These are phyloP conservation scores for Sclerotinia borealis DNA, from an alignment of 2,329 filamentous ascomycete species.

Conservation along the genomic window DNA sequence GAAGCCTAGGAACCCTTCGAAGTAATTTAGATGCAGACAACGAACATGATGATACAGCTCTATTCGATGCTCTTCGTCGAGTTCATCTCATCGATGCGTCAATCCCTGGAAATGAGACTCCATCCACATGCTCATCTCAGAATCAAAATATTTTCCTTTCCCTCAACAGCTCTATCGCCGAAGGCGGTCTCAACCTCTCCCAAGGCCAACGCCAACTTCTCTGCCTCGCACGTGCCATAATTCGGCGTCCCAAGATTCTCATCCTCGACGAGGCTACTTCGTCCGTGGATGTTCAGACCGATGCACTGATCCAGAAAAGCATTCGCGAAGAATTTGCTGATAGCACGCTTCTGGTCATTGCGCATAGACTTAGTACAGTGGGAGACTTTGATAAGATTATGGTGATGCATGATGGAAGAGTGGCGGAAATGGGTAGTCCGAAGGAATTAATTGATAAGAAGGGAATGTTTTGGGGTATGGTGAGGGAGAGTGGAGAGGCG, in stretches of 20 bases:
- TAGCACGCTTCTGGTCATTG: slow-evolving; percentile 65
- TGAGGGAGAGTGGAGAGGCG: slow-evolving; percentile 18
- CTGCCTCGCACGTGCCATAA: slow-evolving; percentile 71
- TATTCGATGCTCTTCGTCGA: slow-evolving; percentile 74
- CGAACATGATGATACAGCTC: slow-evolving; percentile 41
- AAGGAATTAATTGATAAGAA: slow-evolving; percentile 41
- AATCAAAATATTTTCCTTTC: slow-evolving; percentile 30
- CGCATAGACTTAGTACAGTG: slow-evolving; percentile 68
- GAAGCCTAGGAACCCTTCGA: slow-evolving; percentile 37
- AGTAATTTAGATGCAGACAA: slow-evolving; percentile 20
- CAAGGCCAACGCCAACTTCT: slow-evolving; percentile 90
- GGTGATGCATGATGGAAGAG: slow-evolving; percentile 59
- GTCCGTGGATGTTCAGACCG: slow-evolving; percentile 69
- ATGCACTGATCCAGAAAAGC: slow-evolving; percentile 65
- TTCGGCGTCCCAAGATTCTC: slow-evolving; percentile 80
- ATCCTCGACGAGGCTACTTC: slow-evolving; percentile 88
- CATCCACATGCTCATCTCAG: slow-evolving; percentile 5
- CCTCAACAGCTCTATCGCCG: slow-evolving; percentile 57
- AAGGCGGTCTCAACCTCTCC: slow-evolving; percentile 48
- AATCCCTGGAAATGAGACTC: background rate
- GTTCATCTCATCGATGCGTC: slow-evolving; percentile 66
- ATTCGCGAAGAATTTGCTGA: slow-evolving; percentile 66
- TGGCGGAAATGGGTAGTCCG: slow-evolving; percentile 53
- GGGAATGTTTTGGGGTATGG: slow-evolving; percentile 23
- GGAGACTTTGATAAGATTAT: slow-evolving; percentile 69